Percentiles rank a stretch among this genome's conserved stretches.
Evolutionary conservation across 345 rosid genomes (phyloP).

Genomic region (Eucalyptus regnans): DNA sequence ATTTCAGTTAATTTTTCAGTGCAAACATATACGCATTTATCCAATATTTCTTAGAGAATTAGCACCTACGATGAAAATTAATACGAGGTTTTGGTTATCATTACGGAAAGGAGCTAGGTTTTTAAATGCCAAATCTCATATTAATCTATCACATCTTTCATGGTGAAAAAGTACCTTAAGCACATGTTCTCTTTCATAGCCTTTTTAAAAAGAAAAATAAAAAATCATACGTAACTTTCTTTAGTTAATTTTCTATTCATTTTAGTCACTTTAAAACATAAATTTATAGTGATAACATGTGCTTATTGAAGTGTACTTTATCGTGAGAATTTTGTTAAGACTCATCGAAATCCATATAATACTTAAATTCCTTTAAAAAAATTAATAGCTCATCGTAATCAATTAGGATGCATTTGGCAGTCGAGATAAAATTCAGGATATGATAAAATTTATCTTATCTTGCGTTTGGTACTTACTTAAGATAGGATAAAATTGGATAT

Average conservation of each 20-base stretch:
- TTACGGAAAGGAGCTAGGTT: background rate
- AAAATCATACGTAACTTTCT: background rate
- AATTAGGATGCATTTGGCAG: no score
- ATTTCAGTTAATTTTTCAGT: background rate
- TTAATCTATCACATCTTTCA: background rate
- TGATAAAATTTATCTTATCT: no score
- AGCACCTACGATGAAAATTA: background rate
- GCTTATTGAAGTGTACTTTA: background rate
- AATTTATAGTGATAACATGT: background rate
- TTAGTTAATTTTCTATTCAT: background rate
- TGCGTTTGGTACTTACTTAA: no score
- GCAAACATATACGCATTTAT: background rate
- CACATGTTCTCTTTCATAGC: background rate
- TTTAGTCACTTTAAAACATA: background rate
- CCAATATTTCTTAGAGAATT: background rate
- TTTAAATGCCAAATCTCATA: background rate
- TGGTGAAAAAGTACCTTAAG: background rate
- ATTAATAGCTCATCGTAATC: background rate
- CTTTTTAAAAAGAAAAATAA: background rate
- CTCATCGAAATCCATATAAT: background rate
- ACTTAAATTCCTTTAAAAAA: background rate
- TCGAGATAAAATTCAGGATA: fast-evolving
- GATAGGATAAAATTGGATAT: fast-evolving
- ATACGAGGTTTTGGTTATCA: background rate
- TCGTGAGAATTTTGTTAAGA: background rate